Conservation (phyloP, 352 stramenopile genomes). For the Globisporangium splendens region DNA sequence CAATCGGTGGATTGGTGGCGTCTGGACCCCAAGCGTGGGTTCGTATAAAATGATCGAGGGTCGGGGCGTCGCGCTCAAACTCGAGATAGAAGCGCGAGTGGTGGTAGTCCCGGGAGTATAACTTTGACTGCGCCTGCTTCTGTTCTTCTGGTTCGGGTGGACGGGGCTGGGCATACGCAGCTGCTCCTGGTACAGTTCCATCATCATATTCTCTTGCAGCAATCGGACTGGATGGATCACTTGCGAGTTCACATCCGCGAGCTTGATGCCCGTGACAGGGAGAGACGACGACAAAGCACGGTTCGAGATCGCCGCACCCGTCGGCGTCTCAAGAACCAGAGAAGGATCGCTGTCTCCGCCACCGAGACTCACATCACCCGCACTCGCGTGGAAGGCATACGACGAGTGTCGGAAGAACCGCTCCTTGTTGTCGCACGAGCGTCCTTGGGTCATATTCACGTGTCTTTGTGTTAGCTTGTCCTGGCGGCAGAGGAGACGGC, state of each 20-base stretch:
- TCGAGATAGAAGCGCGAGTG: constrained; percentile 8
- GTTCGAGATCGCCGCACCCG: not conserved
- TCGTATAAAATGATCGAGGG: constrained; percentile 16
- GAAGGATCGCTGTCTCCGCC: not conserved
- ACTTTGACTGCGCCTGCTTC: not conserved
- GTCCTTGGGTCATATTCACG: no score
- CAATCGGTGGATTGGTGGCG: constrained; percentile 7
- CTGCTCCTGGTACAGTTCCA: constrained; percentile 44
- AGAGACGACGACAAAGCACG: not conserved
- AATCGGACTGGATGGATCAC: constrained; percentile 22
- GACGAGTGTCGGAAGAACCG: no score
- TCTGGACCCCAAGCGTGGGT: not conserved
- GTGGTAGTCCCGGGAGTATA: not conserved
- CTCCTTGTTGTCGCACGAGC: no score
- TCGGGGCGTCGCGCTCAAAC: not conserved
- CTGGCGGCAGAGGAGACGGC: not conserved
- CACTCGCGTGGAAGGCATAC: no score
- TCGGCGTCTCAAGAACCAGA: constrained; percentile 5
- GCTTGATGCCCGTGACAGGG: not conserved
- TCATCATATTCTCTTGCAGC: constrained; percentile 36
- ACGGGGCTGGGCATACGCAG: constrained; percentile 17
- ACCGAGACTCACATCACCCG: no score
- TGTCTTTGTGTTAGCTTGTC: not conserved
- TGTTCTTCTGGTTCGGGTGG: constrained; percentile 5
- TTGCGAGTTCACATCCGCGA: constrained; percentile 9